Evolutionary conservation across 768 basidiomycete species (phyloP).

Genomic region (Pleurotus citrinopileatus): DNA sequence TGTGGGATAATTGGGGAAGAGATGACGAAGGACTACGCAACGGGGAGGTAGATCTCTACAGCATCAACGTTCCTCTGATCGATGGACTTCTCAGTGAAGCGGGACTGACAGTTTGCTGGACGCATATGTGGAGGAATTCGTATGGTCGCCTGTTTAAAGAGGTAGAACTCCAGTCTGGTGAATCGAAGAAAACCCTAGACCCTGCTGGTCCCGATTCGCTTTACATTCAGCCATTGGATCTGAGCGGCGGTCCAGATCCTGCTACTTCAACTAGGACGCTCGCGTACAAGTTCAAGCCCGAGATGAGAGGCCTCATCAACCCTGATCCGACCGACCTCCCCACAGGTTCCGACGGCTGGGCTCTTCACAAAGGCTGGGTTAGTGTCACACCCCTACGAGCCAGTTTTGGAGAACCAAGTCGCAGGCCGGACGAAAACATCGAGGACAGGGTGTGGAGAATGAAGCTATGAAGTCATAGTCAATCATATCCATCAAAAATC

Average conservation of each 20-base stretch:
- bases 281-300: conserved; percentile 70
- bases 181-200: conserved; percentile 21
- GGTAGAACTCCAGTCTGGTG: conserved; percentile 22
- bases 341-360: conserved; percentile 81
- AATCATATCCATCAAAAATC: too few species aligned
- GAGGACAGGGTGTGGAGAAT: conserved; percentile 53
- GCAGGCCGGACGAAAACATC: conserved; percentile 15
- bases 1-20: conserved; percentile 85
- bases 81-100: conserved; percentile 55
- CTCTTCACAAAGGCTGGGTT: conserved; percentile 62
- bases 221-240: conserved; percentile 10
- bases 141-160: conserved; percentile 80
- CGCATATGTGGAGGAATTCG: conserved; percentile 79
- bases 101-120: conserved; percentile 74
- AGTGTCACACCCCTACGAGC: conserved; percentile 80
- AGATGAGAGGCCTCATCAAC: conserved; percentile 64
- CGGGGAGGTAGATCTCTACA: conserved; percentile 80
- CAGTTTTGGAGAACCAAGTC: conserved; percentile 63
- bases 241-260: conserved; percentile 18
- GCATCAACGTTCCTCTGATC: conserved; percentile 84
- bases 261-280: conserved; percentile 30
- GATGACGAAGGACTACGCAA: conserved; percentile 56
- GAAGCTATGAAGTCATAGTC: conserved; percentile 54
- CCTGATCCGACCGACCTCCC: conserved; percentile 61
- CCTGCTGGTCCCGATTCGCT: conserved; percentile 44